Base-by-base conservation (phyloP, 768 basidiomycete species). In the Galerina sulciceps region DNA sequence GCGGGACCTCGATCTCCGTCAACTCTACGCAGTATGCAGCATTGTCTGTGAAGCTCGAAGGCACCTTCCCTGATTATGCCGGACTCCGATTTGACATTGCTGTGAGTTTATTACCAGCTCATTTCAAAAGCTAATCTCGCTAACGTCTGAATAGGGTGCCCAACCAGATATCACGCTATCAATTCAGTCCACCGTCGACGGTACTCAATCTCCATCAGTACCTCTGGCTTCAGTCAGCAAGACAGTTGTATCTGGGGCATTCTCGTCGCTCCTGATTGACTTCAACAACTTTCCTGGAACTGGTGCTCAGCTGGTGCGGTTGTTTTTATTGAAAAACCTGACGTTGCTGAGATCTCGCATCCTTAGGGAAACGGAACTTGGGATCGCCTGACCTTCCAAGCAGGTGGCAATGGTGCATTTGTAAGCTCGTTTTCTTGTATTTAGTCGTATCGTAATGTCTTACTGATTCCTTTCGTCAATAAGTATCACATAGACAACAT, bases 401-500 rank as follows among this genome's bases (percentile, higher is more conserved):
- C 75, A 9, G 74, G 75, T 31, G 77, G 54, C 11, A 77, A 78
- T 59, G 83, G 83, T 4, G 83, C 79, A 45, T 61, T 70, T 48
- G 76, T 78, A 47, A 66, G 75, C 63, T 17, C 11, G 38, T 26
- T 17, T 40, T 4, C 10, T 10, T 17, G 10, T n/a, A n/a, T n/a
- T n/a, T n/a, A n/a, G n/a, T 13, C 35, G n/a, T 9, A 6, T 57
- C 18, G 26, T 40, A 10, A 41, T 37, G 22, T n/a, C 13, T n/a
- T 41, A 22, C 31, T 31, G 9, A 18, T 36, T 38, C 31, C 47
- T 26, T 3, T 26, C 48, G 36, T 34, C 26, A 18, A 23, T n/a
- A 55, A 78, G 76, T 85, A 83, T 64, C 77, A 82, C 59, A 70
- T 85, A 31, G 81, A 82, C 65, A 84, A 85, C 64, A 71, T 84